Conservation (phyloP, 352 stramenopile genomes). For the Globisporangium middletonii region DNA sequence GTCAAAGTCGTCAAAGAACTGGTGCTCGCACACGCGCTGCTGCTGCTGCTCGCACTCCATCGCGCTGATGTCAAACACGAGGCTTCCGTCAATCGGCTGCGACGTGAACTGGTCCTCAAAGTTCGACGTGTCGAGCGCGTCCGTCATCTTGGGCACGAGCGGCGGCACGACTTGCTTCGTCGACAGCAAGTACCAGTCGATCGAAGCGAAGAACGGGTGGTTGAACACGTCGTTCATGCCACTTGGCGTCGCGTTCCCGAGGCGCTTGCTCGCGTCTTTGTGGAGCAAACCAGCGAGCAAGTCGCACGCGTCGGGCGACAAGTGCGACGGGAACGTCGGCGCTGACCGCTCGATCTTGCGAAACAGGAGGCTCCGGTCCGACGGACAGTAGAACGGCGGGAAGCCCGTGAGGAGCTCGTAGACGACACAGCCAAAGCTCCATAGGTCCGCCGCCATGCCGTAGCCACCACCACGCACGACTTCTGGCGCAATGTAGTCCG, state of each 20-base stretch:
- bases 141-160: constrained; percentile 39
- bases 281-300: constrained; percentile 56
- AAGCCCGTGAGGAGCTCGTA: constrained; percentile 83
- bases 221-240: constrained; percentile 71
- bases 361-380: constrained; percentile 92
- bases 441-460: constrained; percentile 69
- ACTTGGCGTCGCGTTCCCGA: constrained; percentile 37
- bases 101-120: constrained; percentile 74
- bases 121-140: constrained; percentile 57
- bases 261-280: constrained; percentile 52
- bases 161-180: constrained; percentile 69
- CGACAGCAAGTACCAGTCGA: constrained; percentile 75
- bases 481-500: constrained; percentile 83
- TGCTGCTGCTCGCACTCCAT: constrained; percentile 21
- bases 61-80: constrained; percentile 35
- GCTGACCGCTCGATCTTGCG: constrained; percentile 94
- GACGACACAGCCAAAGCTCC: constrained; percentile 88
- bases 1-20: constrained; percentile 70
- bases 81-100: constrained; percentile 52
- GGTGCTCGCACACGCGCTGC: constrained; percentile 15
- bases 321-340: constrained; percentile 89
- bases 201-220: constrained; percentile 64
- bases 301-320: constrained; percentile 58
- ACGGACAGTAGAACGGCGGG: constrained; percentile 90
- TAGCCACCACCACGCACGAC: constrained; percentile 71